Conservation (phyloP, 352 stramenopile genomes). For the Thraustotheca clavata region DNA sequence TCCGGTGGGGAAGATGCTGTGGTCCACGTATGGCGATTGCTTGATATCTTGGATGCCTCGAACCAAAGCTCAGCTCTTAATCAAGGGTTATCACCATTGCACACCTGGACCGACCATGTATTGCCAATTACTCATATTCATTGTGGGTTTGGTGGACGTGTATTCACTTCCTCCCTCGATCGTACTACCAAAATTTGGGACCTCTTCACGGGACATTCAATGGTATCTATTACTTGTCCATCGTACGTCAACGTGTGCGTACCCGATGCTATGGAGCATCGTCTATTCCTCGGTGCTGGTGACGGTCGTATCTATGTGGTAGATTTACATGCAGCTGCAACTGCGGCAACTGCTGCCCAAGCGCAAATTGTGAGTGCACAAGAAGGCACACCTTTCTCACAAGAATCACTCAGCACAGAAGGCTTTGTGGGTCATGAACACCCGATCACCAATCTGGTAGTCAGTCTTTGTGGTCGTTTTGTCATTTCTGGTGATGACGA, state of each 20-base stretch:
- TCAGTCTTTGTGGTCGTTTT: constrained; percentile 48
- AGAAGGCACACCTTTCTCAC: constrained; percentile 12
- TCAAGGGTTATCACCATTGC: constrained; percentile 39
- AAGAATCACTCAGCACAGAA: constrained; percentile 33
- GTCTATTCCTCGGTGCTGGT: constrained; percentile 59
- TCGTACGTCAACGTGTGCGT: constrained; percentile 58
- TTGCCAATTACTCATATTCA: constrained; percentile 64
- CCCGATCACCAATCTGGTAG: constrained; percentile 42
- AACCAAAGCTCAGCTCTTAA: constrained; percentile 38
- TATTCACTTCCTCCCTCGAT: constrained; percentile 71
- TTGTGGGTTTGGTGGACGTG: constrained; percentile 47
- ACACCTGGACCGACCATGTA: constrained; percentile 73
- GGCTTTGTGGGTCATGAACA: constrained; percentile 62
- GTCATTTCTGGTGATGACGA: constrained; percentile 53
- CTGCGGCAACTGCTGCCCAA: constrained; percentile 36
- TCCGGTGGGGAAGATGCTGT: constrained; percentile 75
- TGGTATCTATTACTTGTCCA: constrained; percentile 59
- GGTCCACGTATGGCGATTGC: constrained; percentile 67
- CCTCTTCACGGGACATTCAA: constrained; percentile 38
- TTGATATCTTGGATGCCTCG: constrained; percentile 58
- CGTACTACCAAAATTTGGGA: constrained; percentile 73
- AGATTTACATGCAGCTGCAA: constrained; percentile 57
- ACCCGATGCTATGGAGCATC: constrained; percentile 52
- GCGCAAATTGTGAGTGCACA: constrained; percentile 35
- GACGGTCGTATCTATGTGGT: constrained; percentile 63